phyloP scores from a whole-genome alignment of 208 protist genomes.

The Trypanosoma congolense region DNA sequence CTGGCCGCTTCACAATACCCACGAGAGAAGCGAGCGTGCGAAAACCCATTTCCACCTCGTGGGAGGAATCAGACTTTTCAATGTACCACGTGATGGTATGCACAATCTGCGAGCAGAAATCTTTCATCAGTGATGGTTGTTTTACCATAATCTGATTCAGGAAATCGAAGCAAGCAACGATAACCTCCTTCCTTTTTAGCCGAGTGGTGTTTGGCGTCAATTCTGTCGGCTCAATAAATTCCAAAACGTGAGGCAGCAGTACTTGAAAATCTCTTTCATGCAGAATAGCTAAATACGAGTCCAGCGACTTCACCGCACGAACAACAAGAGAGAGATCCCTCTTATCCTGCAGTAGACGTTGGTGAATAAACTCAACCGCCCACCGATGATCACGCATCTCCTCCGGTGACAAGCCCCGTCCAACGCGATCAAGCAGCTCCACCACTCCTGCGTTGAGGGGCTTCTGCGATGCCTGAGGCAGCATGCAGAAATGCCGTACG shows the following conservation, averaged over 20 bases:
- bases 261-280: constrained; percentile 84
- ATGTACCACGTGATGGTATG: constrained; percentile 88
- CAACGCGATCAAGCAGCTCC: constrained; percentile 79
- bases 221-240: constrained; percentile 82
- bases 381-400: constrained; percentile 87
- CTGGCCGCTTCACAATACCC: constrained; percentile 62
- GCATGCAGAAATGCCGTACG: constrained; percentile 67
- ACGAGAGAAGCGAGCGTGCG: constrained; percentile 70
- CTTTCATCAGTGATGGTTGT: constrained; percentile 67
- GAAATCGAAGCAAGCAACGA: constrained; percentile 84
- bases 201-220: constrained; percentile 21
- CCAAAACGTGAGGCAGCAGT: constrained; percentile 82
- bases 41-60: constrained; percentile 79
- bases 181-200: constrained; percentile 74
- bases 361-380: constrained; percentile 89
- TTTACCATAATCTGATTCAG: constrained; percentile 77
- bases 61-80: constrained; percentile 63
- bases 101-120: constrained; percentile 83
- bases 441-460: constrained; percentile 80
- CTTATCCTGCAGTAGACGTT: constrained; percentile 85
- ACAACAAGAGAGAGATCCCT: constrained; percentile 73
- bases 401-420: constrained; percentile 62
- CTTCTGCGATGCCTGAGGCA: constrained; percentile 80
- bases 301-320: constrained; percentile 77
- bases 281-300: constrained; percentile 82